Evolutionary conservation across 495 filamentous ascomycete species (phyloP), one percentile per base, ranked within the genome.

Genomic region (Penicillium atrosanguineum): DNA sequence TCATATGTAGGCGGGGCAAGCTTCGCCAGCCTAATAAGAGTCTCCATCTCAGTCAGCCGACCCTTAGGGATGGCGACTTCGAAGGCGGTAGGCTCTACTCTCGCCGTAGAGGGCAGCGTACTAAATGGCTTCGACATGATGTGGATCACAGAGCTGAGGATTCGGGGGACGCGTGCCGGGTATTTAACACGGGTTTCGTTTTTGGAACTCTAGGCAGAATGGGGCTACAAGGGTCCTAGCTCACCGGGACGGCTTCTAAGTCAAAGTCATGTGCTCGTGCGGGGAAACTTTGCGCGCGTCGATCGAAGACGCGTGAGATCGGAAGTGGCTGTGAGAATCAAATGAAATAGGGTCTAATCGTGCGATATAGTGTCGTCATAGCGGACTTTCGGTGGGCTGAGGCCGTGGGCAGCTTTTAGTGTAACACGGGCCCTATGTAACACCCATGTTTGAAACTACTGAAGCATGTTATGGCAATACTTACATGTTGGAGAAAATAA

Each of bases 1-100:
- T 83, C 80, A 29, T 69, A 86, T 1, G 80, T 69, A 14, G 64
- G 53, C 0, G 79, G 80, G 0, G 75, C 80, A 8, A 85, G 65
- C 53, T 72, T 80, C 23, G 82, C 76, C 6, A 81, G 54, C 47
- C 69, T 65, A 7, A 86, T 57, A 7, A 86, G 71, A 4, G 69
- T 69, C 41, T 74, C 60, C 51, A 85, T 70, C 19, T 79, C 76
- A 11, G 64, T 64, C 9, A 85, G 41, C 9, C 78, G 64, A 12
- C 67, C 39, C 18, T 82, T 75, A 0, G 78, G 65, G 21, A 84
- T 66, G 31, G 61, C 49, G 23, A 75, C 63, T 6, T 61, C 71
- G 59, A 79, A 83, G 0, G 76, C 73, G 5, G 55, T 55, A 2
- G 63, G 62, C 4, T 51, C 19, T 16, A 62, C 52, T 15, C 45